Evolutionary conservation across 148 eudicot species (phyloP).

Genomic region (Vaccinium darrowii): DNA sequence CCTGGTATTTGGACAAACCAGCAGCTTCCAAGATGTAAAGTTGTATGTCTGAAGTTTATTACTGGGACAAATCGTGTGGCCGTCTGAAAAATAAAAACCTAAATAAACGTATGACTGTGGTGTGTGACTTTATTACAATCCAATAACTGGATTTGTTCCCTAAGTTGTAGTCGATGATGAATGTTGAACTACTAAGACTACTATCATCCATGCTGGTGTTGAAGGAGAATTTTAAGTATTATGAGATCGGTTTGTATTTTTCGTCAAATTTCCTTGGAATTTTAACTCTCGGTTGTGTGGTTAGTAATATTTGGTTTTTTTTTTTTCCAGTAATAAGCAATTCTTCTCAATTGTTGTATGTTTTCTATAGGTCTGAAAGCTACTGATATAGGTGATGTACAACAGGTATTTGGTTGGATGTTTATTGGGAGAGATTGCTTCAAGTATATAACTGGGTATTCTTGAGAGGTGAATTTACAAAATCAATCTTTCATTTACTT

Average conservation of each 20-base stretch:
- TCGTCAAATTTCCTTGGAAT: neutral
- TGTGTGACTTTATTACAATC: neutral
- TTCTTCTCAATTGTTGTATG: neutral
- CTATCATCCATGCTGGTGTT: neutral
- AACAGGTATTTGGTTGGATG: neutral
- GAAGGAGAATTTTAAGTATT: neutral
- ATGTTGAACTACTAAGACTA: neutral
- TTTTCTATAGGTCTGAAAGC: neutral
- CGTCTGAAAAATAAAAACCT: neutral
- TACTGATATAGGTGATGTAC: too few relatives aligned
- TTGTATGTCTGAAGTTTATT: neutral
- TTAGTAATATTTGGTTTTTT: neutral
- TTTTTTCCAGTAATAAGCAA: neutral
- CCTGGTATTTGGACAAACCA: slow-evolving; percentile 47
- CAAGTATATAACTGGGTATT: neutral
- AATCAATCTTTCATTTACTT: too few relatives aligned
- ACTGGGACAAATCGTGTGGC: neutral
- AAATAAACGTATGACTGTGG: neutral
- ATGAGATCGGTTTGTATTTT: neutral
- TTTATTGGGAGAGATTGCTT: neutral
- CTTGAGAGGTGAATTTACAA: neutral
- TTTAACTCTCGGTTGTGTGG: neutral
- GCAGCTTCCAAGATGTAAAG: slow-evolving; percentile 41
- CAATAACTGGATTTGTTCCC: neutral
- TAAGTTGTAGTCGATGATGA: neutral